A percentile compares a stretch with the other conserved stretches of the same genome.
phyloP scores from a whole-genome alignment of 2,329 filamentous ascomycete genomes.

The Elsinoe fawcettii region DNA sequence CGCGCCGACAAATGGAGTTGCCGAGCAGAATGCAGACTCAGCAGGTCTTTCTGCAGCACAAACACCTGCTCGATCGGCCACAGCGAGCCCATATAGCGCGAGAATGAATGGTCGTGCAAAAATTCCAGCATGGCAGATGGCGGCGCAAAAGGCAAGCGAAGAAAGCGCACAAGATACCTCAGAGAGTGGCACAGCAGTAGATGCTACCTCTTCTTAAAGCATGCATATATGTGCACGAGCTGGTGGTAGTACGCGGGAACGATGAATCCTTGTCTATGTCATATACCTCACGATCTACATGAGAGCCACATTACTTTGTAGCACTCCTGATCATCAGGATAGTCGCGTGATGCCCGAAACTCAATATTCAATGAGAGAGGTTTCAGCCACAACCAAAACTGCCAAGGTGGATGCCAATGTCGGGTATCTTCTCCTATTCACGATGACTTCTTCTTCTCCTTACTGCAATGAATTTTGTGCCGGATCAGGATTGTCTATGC shows the following conservation, averaged over 20 bases:
- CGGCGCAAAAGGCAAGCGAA: slow-evolving; percentile 41
- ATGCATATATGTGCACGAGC: neutral
- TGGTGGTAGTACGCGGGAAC: too few species aligned
- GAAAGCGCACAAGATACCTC: slow-evolving; percentile 37
- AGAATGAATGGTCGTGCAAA: slow-evolving; percentile 23
- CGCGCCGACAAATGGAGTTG: slow-evolving; percentile 24
- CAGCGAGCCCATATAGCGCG: slow-evolving; percentile 18
- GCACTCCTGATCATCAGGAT: neutral
- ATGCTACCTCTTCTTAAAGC: slow-evolving; percentile 9
- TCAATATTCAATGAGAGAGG: neutral
- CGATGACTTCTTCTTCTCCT: neutral
- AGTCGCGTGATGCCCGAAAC: slow-evolving; percentile 1
- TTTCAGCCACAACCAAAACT: slow-evolving; percentile 10
- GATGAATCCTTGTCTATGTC: neutral
- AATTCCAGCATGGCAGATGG: slow-evolving; percentile 49
- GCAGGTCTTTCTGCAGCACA: slow-evolving; percentile 13
- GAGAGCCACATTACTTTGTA: neutral
- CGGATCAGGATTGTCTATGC: neutral
- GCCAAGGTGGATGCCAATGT: slow-evolving; percentile 8
- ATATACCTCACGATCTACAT: neutral
- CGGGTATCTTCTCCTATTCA: neutral
- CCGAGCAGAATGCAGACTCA: slow-evolving; percentile 16
- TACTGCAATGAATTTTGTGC: neutral
- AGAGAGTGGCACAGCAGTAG: slow-evolving; percentile 16
- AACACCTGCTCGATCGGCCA: slow-evolving; percentile 14